Evolutionary conservation across 495 filamentous ascomycete species (phyloP).

Genomic region (Zalerion maritima): DNA sequence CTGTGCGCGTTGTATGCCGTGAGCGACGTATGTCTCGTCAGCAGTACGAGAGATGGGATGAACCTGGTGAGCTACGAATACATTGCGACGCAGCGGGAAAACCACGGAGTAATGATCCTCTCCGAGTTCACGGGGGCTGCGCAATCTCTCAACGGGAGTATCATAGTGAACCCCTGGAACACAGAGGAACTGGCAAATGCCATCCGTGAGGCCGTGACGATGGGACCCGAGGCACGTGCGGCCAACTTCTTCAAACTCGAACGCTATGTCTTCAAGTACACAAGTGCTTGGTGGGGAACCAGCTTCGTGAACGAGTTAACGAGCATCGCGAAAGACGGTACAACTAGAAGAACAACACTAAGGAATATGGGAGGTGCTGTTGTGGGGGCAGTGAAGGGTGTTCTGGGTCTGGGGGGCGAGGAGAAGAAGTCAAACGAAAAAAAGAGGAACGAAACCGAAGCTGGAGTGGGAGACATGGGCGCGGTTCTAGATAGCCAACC

Average conservation of each 20-base stretch:
- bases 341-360: constrained; percentile 19
- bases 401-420: background rate
- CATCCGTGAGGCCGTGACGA: constrained; percentile 70
- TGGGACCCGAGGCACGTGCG: constrained; percentile 69
- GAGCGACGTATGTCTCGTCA: constrained; percentile 78
- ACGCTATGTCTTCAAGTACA: constrained; percentile 80
- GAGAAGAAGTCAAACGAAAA: background rate
- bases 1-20: constrained; percentile 85
- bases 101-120: constrained; percentile 77
- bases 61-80: constrained; percentile 95
- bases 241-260: constrained; percentile 69
- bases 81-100: constrained; percentile 72
- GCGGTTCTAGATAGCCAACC: background rate
- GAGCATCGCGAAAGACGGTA: constrained; percentile 44
- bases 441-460: background rate
- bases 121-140: constrained; percentile 90
- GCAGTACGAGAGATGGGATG: constrained; percentile 91
- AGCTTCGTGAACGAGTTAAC: constrained; percentile 79
- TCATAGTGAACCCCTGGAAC: constrained; percentile 88
- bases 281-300: constrained; percentile 95
- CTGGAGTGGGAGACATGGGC: background rate
- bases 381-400: background rate
- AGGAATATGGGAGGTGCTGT: background rate
- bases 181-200: constrained; percentile 75
- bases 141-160: constrained; percentile 67